Evolutionary conservation across 192 early-diverging fungal genomes (phyloP).

Genomic region (Lunasporangiospora selenospora): DNA sequence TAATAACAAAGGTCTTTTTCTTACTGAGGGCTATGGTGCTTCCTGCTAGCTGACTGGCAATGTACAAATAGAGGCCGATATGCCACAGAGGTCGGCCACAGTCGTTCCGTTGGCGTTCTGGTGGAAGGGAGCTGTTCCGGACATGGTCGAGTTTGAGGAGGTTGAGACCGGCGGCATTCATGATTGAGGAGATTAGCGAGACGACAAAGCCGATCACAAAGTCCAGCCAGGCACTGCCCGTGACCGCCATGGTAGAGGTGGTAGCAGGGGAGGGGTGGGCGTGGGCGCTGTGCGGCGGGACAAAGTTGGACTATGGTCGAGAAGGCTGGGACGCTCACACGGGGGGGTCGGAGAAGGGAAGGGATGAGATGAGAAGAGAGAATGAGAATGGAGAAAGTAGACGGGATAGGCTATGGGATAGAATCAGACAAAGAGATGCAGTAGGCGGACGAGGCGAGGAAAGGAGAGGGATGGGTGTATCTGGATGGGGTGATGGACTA

Average conservation of each 20-base stretch:
- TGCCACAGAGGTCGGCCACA: constrained; percentile 68
- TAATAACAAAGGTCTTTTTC: constrained; percentile 1
- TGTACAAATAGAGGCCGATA: constrained; percentile 61
- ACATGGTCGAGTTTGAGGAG: constrained; percentile 65
- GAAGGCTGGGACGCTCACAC: not conserved
- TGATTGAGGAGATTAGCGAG: constrained; percentile 45
- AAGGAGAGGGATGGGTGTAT: not conserved
- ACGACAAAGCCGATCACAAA: constrained; percentile 54
- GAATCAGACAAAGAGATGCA: not conserved
- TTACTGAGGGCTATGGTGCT: constrained; percentile 66
- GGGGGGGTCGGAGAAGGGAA: not conserved
- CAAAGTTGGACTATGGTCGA: not conserved
- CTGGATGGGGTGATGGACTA: no score
- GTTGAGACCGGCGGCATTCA: constrained; percentile 66
- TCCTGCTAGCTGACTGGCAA: constrained; percentile 57
- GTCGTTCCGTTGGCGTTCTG: constrained; percentile 55
- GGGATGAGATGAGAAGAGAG: not conserved
- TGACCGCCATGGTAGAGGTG: constrained; percentile 20
- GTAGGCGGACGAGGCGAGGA: not conserved
- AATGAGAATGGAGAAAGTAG: not conserved
- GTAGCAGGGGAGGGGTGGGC: not conserved
- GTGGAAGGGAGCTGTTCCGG: constrained; percentile 42
- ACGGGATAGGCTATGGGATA: no score
- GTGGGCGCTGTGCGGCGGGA: not conserved
- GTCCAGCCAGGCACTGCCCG: constrained; percentile 36